These are phyloP conservation scores for Pogostemon cablin DNA, from an alignment of 257 asterid species.

Conservation along the genomic window DNA sequence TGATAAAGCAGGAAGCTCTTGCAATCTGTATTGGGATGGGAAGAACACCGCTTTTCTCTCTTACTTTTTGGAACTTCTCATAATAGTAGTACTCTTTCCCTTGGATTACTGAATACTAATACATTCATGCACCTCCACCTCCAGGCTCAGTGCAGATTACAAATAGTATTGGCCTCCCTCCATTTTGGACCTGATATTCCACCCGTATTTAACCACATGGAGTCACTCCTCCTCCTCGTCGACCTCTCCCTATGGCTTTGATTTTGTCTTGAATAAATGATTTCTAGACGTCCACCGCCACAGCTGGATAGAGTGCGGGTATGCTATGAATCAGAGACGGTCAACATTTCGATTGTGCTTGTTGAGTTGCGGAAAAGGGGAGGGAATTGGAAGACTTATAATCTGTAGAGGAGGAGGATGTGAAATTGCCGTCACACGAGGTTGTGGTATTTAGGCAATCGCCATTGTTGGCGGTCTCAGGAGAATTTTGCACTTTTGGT, in stretches of 20 bases:
- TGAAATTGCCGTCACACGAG: constrained; percentile 70
- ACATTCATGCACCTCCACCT: no score
- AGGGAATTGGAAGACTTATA: constrained; percentile 43
- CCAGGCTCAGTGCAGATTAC: no score
- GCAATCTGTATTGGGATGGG: no score
- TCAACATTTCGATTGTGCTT: constrained; percentile 59
- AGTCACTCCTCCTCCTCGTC: constrained; percentile 52
- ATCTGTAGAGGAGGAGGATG: constrained; percentile 43
- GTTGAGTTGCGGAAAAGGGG: constrained; percentile 42
- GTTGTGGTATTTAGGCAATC: constrained; percentile 53
- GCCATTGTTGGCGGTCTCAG: constrained; percentile 50
- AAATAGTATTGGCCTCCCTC: no score
- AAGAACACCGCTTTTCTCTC: no score
- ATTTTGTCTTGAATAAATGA: constrained; percentile 44
- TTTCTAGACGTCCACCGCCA: constrained; percentile 52
- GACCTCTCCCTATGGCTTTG: constrained; percentile 38
- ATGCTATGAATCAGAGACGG: constrained; percentile 63
- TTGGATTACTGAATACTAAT: no score
- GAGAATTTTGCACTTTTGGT: no score
- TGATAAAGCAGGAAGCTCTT: no score
- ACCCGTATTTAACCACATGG: constrained; percentile 67
- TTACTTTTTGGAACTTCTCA: no score
- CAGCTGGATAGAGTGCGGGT: constrained; percentile 28
- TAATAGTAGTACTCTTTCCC: no score
- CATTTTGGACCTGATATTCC: constrained; percentile 38